phyloP scores from a whole-genome alignment of 2,329 filamentous ascomycete genomes.

The Teratosphaeria gauchensis region DNA sequence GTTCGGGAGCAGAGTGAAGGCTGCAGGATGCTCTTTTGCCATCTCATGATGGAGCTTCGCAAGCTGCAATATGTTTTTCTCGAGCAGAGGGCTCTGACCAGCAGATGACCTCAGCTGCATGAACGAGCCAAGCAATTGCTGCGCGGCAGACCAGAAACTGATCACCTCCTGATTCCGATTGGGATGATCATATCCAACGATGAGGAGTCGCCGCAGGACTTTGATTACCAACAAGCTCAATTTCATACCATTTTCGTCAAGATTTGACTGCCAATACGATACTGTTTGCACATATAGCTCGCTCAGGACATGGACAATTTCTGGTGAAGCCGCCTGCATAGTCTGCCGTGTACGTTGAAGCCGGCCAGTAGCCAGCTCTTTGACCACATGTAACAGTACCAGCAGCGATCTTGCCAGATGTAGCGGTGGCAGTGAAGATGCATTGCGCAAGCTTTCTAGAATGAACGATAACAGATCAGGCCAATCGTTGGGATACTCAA shows the following conservation, averaged over 20 bases:
- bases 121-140: slow-evolving; percentile 68
- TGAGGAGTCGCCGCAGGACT: slow-evolving; percentile 65
- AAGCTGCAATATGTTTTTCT: slow-evolving; percentile 80
- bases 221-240: slow-evolving; percentile 74
- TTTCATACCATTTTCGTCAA: slow-evolving; percentile 54
- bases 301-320: slow-evolving; percentile 71
- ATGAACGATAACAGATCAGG: slow-evolving; percentile 44
- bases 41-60: slow-evolving; percentile 87
- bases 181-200: slow-evolving; percentile 75
- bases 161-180: slow-evolving; percentile 67
- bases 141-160: slow-evolving; percentile 70
- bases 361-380: slow-evolving; percentile 76
- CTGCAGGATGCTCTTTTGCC: slow-evolving; percentile 66
- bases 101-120: slow-evolving; percentile 30
- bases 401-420: slow-evolving; percentile 64
- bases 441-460: slow-evolving; percentile 51
- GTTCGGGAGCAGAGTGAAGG: slow-evolving; percentile 73
- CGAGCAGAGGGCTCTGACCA: slow-evolving; percentile 40
- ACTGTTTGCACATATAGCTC: slow-evolving; percentile 68
- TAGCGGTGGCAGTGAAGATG: slow-evolving; percentile 24
- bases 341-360: slow-evolving; percentile 65
- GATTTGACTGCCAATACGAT: slow-evolving; percentile 47
- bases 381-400: slow-evolving; percentile 75
- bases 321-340: slow-evolving; percentile 68
- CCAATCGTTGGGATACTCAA: slow-evolving; percentile 87